These are phyloP conservation scores for Beauveria brongniartii DNA, from an alignment of 2,329 filamentous ascomycete genomes.

Conservation along the genomic window DNA sequence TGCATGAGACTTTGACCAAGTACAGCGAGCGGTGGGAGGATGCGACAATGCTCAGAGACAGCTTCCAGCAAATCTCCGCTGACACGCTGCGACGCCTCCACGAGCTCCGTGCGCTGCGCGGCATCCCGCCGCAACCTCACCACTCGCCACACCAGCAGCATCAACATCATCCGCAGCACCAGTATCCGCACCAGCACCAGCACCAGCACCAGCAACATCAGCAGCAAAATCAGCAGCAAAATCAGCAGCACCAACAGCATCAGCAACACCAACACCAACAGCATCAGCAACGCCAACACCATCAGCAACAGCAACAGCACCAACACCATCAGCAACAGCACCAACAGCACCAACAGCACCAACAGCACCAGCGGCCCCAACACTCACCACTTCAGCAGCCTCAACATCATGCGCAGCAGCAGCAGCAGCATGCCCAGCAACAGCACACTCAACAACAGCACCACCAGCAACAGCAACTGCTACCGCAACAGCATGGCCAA, in stretches of 20 bases:
- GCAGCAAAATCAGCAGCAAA: constrained; percentile 22
- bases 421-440: constrained; percentile 9
- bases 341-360: constrained; percentile 9
- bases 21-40: constrained; percentile 54
- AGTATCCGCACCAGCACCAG: constrained; percentile 19
- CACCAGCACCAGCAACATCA: constrained; percentile 17
- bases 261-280: constrained; percentile 1
- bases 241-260: constrained; percentile 13
- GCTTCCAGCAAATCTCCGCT: constrained; percentile 43
- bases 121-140: constrained; percentile 17
- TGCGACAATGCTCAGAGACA: constrained; percentile 42
- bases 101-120: constrained; percentile 28
- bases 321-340: not conserved
- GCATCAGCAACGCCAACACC: constrained; percentile 21
- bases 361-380: constrained; percentile 7
- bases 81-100: constrained; percentile 36
- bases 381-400: constrained; percentile 5
- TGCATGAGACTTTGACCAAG: constrained; percentile 44
- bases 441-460: constrained; percentile 18
- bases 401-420: constrained; percentile 15
- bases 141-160: constrained; percentile 24
- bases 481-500: not conserved
- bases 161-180: constrained; percentile 17
- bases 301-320: constrained; percentile 18
- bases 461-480: constrained; percentile 21